Evolutionary conservation across 495 filamentous ascomycete genomes (phyloP), one percentile per base, ranked within the genome.

Genomic region (Massariosphaeria phaeospora): DNA sequence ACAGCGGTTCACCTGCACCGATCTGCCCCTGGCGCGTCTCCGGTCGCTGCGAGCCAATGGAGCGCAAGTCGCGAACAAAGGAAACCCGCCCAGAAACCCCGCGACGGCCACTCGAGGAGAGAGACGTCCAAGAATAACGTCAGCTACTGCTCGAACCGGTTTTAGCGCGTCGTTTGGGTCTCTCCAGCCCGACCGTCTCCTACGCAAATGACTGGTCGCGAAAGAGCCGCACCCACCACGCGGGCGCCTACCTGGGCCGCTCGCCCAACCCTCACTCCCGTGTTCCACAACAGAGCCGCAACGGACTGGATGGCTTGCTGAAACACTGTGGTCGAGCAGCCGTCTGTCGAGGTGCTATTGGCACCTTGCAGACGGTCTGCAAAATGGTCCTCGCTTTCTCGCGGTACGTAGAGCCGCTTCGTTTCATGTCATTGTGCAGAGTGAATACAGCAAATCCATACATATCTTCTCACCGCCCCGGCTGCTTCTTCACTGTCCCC

Each of bases 351-450:
- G 46, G 45, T 48, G 31, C 46, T 48, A 60, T 52, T 48, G 50
- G 55, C 48, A 47, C 51, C 52, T 64, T 53, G 48, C 50, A 43
- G 33, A 47, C 29, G 61, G 61, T 38, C 57, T 59, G 49, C 47
- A 46, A 48, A 48, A 45, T 12, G 61, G 61, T 64, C 61, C 61
- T 35, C 33, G 46, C 52, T 42, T 49, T 35, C 57, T 61, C 61
- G 56, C 61, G 57, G 61, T 64, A 64, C 61, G 61, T 64, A 57
- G 48, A 36, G 25, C 35, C 51, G 55, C 57, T 61, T 57, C 51
- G 57, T 57, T 54, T 64, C 61, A 56, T 48, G 3, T 18, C 40
- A 3, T 18, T 36, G 36, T n/a, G n/a, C n/a, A n/a, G n/a, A n/a
- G 38, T 30, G 41, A 49, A 17, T 41, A 21, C 29, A 17, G 55